A percentile compares a stretch with the other conserved stretches of the same genome.
These are phyloP conservation scores for Penicillium sp. DNA, from an alignment of 2,329 filamentous ascomycete genomes.

Conservation along the genomic window DNA sequence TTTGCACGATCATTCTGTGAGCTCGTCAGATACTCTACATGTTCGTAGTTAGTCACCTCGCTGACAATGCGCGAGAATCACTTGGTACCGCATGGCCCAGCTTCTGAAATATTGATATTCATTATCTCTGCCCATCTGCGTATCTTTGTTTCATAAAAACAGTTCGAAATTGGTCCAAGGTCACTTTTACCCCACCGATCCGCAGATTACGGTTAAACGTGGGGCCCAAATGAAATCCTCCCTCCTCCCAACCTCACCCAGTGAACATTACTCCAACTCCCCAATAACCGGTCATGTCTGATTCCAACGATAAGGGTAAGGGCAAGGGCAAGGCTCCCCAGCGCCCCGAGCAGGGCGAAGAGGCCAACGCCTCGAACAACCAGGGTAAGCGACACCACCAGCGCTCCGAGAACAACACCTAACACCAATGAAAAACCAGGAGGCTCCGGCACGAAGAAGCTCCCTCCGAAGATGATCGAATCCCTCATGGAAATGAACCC, in stretches of 20 bases:
- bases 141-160: not conserved
- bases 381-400: conserved; percentile 5
- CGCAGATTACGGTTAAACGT: conserved; percentile 25
- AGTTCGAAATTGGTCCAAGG: not conserved
- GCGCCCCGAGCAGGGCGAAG: conserved; percentile 13
- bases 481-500: conserved; percentile 51
- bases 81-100: not conserved
- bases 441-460: conserved; percentile 30
- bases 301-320: conserved; percentile 31
- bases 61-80: not conserved
- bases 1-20: not conserved
- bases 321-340: conserved; percentile 37
- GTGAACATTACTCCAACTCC: conserved; percentile 8
- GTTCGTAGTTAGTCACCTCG: not conserved
- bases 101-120: not conserved
- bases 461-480: conserved; percentile 37
- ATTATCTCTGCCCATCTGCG: not conserved
- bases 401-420: conserved; percentile 6
- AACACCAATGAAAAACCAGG: conserved; percentile 24
- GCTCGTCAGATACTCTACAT: not conserved
- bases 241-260: conserved; percentile 11
- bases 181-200: conserved; percentile 15
- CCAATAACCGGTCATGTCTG: conserved; percentile 30
- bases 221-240: conserved; percentile 28
- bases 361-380: conserved; percentile 5